Evolutionary conservation across 192 early-diverging fungal genomes (phyloP).

Genomic region (Gaertneriomyces semiglobifer): DNA sequence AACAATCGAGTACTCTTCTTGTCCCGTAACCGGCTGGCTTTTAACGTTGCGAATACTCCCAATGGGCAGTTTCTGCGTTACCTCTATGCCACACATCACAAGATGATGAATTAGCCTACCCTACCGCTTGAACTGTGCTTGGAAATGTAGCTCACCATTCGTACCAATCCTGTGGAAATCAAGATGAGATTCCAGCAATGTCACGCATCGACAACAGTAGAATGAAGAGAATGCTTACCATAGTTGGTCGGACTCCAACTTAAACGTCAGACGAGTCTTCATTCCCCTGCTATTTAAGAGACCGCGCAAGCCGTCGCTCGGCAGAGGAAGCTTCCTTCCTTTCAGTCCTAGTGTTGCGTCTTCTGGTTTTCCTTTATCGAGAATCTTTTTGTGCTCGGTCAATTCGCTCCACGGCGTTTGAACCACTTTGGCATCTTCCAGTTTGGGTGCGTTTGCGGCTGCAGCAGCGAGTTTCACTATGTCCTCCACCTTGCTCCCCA

Average conservation of each 20-base stretch:
- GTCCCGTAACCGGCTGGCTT: slow-evolving; percentile 20
- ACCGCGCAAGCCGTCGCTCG: slow-evolving; percentile 10
- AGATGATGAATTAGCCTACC: not conserved
- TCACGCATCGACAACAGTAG: no score
- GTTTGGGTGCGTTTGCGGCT: slow-evolving; percentile 3
- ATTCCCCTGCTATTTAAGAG: slow-evolving; percentile 18
- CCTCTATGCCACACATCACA: slow-evolving; percentile 8
- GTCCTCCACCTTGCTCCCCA: slow-evolving; percentile 31
- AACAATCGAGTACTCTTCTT: slow-evolving; percentile 28
- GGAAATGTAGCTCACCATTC: slow-evolving; percentile 11
- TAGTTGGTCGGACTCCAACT: slow-evolving; percentile 22
- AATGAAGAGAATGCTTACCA: not conserved
- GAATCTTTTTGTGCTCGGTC: slow-evolving; percentile 32
- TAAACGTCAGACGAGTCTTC: slow-evolving; percentile 27
- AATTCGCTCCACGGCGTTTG: slow-evolving; percentile 5
- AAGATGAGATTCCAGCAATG: no score
- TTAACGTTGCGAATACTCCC: slow-evolving; percentile 13
- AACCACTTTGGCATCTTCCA: not conserved
- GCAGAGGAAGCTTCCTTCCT: slow-evolving; percentile 6
- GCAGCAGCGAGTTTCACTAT: slow-evolving; percentile 22
- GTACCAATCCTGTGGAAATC: slow-evolving; percentile 14
- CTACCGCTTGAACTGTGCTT: not conserved
- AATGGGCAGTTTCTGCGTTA: slow-evolving; percentile 20
- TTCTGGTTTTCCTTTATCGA: slow-evolving; percentile 29
- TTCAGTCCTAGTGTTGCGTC: slow-evolving; percentile 21